Conservation (phyloP, 768 basidiomycete species). For the Lactifluus echinatus region DNA sequence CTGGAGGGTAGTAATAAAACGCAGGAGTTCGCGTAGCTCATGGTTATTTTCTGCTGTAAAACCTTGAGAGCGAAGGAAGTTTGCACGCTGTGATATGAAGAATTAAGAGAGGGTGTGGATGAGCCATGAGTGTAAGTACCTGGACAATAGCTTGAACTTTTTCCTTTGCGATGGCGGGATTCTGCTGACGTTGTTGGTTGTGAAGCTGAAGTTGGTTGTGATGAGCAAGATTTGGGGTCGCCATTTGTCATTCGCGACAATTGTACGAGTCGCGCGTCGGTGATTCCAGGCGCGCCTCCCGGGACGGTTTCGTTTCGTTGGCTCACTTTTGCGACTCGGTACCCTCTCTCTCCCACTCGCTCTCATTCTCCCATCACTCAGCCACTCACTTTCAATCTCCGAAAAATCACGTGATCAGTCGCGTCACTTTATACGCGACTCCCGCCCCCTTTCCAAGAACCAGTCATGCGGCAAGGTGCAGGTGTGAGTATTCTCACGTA, state of each 20-base stretch:
- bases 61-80: slow-evolving; percentile 35
- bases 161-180: slow-evolving; percentile 16
- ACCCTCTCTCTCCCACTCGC: too few species aligned
- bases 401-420: not conserved
- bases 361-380: slow-evolving; percentile 2
- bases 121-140: slow-evolving; percentile 15
- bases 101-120: not conserved
- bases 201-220: slow-evolving; percentile 21
- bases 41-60: slow-evolving; percentile 36
- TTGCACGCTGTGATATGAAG: slow-evolving; percentile 32
- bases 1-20: slow-evolving; percentile 33
- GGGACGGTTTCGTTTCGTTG: slow-evolving; percentile 17
- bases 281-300: slow-evolving; percentile 21
- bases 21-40: slow-evolving; percentile 36
- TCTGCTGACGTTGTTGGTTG: slow-evolving; percentile 17
- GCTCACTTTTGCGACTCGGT: too few species aligned
- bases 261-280: slow-evolving; percentile 26
- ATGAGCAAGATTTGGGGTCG: slow-evolving; percentile 24
- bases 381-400: slow-evolving; percentile 9
- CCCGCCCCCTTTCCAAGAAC: not conserved
- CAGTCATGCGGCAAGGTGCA: slow-evolving; percentile 66
- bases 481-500: slow-evolving; percentile 43
- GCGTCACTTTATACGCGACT: not conserved
- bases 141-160: slow-evolving; percentile 25
- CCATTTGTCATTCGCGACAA: slow-evolving; percentile 21